Percentiles rank a stretch among this genome's conserved stretches.
Conservation (phyloP, 441 rosid genomes). For the Adansonia rubrostipa region DNA sequence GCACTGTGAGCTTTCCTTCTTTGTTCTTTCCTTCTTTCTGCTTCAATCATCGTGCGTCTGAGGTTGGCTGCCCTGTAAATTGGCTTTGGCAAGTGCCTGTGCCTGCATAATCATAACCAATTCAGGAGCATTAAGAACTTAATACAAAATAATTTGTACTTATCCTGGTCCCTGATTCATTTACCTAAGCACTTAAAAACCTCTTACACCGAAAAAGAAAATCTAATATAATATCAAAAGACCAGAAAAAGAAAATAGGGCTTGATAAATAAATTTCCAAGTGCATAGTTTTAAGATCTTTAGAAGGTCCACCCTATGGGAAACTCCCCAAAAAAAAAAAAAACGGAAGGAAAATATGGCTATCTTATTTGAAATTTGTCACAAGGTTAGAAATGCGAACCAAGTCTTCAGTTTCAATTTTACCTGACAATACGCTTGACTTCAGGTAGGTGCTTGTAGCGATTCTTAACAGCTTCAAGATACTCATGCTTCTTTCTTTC, state of each 20-base stretch:
- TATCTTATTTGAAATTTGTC: neutral
- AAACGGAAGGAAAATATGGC: neutral
- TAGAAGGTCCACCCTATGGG: neutral
- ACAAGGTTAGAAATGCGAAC: neutral
- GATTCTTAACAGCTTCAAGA: slow-evolving; percentile 79
- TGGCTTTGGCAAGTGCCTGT: slow-evolving; percentile 88
- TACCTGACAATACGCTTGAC: slow-evolving; percentile 91
- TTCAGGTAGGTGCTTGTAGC: slow-evolving; percentile 91
- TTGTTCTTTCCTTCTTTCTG: slow-evolving; percentile 72
- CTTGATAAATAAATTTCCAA: neutral
- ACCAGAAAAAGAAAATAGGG: neutral
- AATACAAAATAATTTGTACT: neutral
- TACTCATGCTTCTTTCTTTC: slow-evolving; percentile 83
- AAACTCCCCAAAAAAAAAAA: neutral
- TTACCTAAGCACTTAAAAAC: neutral
- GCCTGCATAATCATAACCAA: slow-evolving; percentile 50
- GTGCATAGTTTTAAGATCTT: neutral
- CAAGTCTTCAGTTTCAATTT: slow-evolving; percentile 3
- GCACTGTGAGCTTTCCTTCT: slow-evolving; percentile 89
- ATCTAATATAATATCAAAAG: neutral
- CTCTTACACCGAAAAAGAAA: neutral
- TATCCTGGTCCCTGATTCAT: neutral
- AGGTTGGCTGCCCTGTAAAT: slow-evolving; percentile 67
- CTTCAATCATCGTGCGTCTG: slow-evolving; percentile 56
- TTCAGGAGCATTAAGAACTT: neutral